Base-by-base conservation (phyloP, 495 filamentous ascomycete species). In the Lasiosphaeriaceae sp. region DNA sequence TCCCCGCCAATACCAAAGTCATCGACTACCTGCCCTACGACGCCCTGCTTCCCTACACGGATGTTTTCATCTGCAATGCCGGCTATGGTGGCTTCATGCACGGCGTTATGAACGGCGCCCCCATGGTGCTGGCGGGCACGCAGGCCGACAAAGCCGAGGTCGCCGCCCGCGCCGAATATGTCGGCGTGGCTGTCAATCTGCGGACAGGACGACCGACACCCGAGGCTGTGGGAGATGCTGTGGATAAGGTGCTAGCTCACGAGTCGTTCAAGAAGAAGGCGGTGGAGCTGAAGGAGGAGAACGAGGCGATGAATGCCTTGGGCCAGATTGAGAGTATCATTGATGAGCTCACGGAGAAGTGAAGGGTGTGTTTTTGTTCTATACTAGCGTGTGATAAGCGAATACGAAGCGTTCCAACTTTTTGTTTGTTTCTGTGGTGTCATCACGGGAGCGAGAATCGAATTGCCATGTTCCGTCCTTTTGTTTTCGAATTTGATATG, bases 21-120 rank as follows among this genome's bases (percentile, higher is more conserved):
- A 57, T 62, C 2, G 70, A 74, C 44, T 76, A 71, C 46, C 50
- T 76, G 8, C 60, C 66, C 12, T 77, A 73, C 53, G 70, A 75
- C 53, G 61, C 58, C 4, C 53, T 66, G 19, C 60, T 77, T 9
- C 66, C 69, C 17, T 57, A 71, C 47, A 50, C 66, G 2, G 67
- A 74, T 45, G 68, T 72, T 3, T 75, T 71, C 50, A 50, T 77
- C 2, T 64, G 63, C 56, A 77, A 74, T 44, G 74, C 62, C 9
- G 74, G 74, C 0, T 77, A 73, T 51, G 71, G 71, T 26, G 67
- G 66, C 6, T 64, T 75, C 60, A 67, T 66, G 59, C 74, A 74
- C 29, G 70, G 67, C 19, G 53, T 77, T 47, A 66, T 66, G 47
- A 66, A 73, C 56, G 71, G 68, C 7, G 66, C 70, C 19, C 71